Percentiles rank a stretch among this genome's conserved stretches.
phyloP scores from a whole-genome alignment of 768 basidiomycete genomes.

The Hypholoma sublateritium region DNA sequence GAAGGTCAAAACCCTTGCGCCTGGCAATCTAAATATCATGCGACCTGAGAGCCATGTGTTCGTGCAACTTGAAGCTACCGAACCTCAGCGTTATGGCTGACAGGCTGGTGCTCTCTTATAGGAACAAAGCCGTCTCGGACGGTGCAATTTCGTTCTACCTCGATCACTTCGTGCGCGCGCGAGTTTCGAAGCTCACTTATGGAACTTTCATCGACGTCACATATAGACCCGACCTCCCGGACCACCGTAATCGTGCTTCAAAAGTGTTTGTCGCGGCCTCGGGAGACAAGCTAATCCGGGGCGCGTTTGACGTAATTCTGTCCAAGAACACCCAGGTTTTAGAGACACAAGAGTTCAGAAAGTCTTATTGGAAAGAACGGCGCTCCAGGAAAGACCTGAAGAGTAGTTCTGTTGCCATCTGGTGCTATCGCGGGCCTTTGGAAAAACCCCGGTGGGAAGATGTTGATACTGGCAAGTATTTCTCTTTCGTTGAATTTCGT shows the following conservation, averaged over 20 bases:
- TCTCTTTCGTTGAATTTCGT: neutral
- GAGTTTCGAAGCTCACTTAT: conserved; percentile 49
- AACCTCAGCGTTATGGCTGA: neutral
- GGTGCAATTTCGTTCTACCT: conserved; percentile 44
- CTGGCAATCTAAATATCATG: conserved; percentile 39
- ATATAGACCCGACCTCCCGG: conserved; percentile 33
- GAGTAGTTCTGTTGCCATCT: conserved; percentile 12
- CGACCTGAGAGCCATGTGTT: conserved; percentile 57
- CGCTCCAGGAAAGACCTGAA: conserved; percentile 9
- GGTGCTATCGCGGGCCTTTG: conserved; percentile 23
- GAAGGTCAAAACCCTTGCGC: conserved; percentile 37
- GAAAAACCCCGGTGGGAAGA: conserved; percentile 21
- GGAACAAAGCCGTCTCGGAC: conserved; percentile 46
- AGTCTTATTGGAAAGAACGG: conserved; percentile 25
- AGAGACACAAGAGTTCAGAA: conserved; percentile 42
- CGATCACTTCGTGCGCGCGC: conserved; percentile 48
- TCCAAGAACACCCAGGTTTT: conserved; percentile 42
- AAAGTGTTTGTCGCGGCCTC: conserved; percentile 32
- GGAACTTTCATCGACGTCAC: conserved; percentile 39
- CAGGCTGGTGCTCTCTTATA: neutral
- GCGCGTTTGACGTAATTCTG: conserved; percentile 42
- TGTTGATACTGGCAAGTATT: conserved; percentile 25
- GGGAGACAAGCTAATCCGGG: conserved; percentile 37
- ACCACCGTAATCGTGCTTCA: conserved; percentile 37
- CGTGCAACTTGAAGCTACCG: conserved; percentile 18